Conservation (phyloP, 2,329 filamentous ascomycete species). For the Fusarium coffeatum region DNA sequence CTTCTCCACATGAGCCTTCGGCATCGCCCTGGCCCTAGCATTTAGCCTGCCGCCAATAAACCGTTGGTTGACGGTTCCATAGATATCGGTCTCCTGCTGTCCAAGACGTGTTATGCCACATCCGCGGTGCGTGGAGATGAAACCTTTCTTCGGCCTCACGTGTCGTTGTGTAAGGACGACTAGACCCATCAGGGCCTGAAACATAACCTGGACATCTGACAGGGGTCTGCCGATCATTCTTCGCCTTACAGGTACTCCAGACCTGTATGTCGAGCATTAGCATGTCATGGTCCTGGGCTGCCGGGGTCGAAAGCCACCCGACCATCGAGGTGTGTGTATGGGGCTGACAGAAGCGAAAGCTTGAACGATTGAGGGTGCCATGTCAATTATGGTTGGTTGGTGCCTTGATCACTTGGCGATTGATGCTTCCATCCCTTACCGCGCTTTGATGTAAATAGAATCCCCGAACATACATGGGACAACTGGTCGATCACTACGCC, state of each 20-base stretch:
- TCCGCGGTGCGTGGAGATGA: slow-evolving; percentile 44
- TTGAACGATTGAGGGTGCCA: slow-evolving; percentile 35
- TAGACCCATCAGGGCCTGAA: slow-evolving; percentile 39
- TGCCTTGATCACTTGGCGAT: slow-evolving; percentile 37
- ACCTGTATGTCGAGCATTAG: slow-evolving; percentile 26
- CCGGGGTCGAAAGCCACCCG: slow-evolving; percentile 39
- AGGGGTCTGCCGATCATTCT: slow-evolving; percentile 38
- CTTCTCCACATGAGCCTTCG: slow-evolving; percentile 33
- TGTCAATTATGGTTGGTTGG: slow-evolving; percentile 38
- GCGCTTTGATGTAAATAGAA: slow-evolving; percentile 22
- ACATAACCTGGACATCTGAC: slow-evolving; percentile 42
- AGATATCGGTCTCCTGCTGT: slow-evolving; percentile 31
- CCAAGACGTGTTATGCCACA: slow-evolving; percentile 41
- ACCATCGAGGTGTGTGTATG: slow-evolving; percentile 34
- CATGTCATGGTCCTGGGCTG: slow-evolving; percentile 35
- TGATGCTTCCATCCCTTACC: slow-evolving; percentile 13
- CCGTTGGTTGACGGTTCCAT: slow-evolving; percentile 29
- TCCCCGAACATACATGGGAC: slow-evolving; percentile 18
- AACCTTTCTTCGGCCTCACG: slow-evolving; percentile 45
- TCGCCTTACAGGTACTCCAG: slow-evolving; percentile 25
- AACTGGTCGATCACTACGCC: slow-evolving; percentile 25
- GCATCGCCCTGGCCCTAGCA: slow-evolving; percentile 32
- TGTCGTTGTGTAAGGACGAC: slow-evolving; percentile 44
- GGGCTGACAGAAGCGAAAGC: slow-evolving; percentile 38
- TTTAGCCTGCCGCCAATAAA: slow-evolving; percentile 21